Base-by-base conservation (phyloP, 1,284 basidiomycete species). In the Afroboletus lepidellus region DNA sequence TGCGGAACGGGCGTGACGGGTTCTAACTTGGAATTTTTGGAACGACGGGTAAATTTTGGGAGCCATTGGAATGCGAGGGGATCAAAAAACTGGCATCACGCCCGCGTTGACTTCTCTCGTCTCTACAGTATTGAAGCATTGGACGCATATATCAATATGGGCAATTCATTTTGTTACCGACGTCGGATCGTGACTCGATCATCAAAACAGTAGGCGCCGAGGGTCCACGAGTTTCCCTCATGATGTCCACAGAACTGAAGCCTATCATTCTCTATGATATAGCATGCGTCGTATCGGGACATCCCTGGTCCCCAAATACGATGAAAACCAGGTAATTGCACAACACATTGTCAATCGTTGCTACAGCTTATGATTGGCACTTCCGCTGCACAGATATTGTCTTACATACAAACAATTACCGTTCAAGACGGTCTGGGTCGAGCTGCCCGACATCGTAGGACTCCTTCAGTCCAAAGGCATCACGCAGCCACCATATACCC, bases 321-420 rank as follows among this genome's bases (percentile, higher is more conserved):
- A 57, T 64, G 57, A 68, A 63, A n/a, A 68, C 65, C 8, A 66
- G 65, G 66, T 55, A 37, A n/a, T n/a, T 13, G 45, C 6, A 21
- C 13, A 5, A 20, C 16, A 3, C 8, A 7, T 4, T 21, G 13
- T 16, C 16, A 34, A 64, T 60, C 36, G 34, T 54, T 23, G 5
- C 16, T 8, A 20, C 25, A 9, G 39, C 15, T 33, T 5, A 21
- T 11, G 9, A 1, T 27, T 37, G 37, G 30, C 23, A 24, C n/a
- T 11, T 7, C 25, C n/a, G 3, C 15, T 16, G 21, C 25, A n/a
- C 37, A 75, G 73, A 51, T 77, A 70, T 48, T 58, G 62, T 32
- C 65, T 79, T 16, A 72, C 72, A 52, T 77, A 72, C 58, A 79
- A 78, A 55, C 56, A 53, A 3, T 53, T 79, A 15, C 62, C 71